These are phyloP conservation scores for Sarocladium brachiariae DNA, from an alignment of 2,329 filamentous ascomycete genomes.

Conservation along the genomic window DNA sequence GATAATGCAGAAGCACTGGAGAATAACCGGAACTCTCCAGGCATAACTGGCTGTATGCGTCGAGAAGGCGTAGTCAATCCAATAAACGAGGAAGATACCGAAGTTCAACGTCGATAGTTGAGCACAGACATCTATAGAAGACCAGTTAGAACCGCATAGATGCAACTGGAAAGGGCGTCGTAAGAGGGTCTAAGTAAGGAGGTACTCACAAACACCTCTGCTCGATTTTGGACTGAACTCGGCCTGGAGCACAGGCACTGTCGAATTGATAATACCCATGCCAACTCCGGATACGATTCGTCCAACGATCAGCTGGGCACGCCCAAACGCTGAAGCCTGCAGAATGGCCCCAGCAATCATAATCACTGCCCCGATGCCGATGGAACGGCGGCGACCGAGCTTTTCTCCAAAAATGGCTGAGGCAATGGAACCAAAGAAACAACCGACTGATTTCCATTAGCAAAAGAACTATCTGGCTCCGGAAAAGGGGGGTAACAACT, in stretches of 20 bases:
- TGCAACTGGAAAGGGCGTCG: too few relatives aligned
- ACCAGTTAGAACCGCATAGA: neutral
- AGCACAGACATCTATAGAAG: slow-evolving; percentile 21
- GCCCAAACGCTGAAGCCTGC: slow-evolving; percentile 8
- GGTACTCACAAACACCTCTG: slow-evolving; percentile 39
- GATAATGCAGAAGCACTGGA: slow-evolving; percentile 36
- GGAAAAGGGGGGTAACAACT: slow-evolving; percentile 5
- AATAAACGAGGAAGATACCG: slow-evolving; percentile 29
- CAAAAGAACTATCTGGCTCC: too few relatives aligned
- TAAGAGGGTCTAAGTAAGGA: slow-evolving; percentile 25
- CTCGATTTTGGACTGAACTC: slow-evolving; percentile 9
- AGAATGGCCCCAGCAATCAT: slow-evolving; percentile 5
- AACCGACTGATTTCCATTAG: slow-evolving; percentile 25
- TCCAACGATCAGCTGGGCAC: slow-evolving; percentile 22
- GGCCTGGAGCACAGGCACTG: neutral
- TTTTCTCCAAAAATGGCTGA: slow-evolving; percentile 33
- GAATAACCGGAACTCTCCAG: slow-evolving; percentile 38
- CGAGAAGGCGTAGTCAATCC: slow-evolving; percentile 33
- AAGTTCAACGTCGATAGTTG: slow-evolving; percentile 25
- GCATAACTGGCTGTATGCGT: slow-evolving; percentile 25
- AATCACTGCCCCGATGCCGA: slow-evolving; percentile 16
- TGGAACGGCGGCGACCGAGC: slow-evolving; percentile 34
- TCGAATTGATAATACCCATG: slow-evolving; percentile 12
- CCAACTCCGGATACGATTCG: slow-evolving; percentile 12
- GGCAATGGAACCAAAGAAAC: slow-evolving; percentile 38